Base-by-base conservation (phyloP, 352 stramenopile species). In the Phytopythium sindhum region DNA sequence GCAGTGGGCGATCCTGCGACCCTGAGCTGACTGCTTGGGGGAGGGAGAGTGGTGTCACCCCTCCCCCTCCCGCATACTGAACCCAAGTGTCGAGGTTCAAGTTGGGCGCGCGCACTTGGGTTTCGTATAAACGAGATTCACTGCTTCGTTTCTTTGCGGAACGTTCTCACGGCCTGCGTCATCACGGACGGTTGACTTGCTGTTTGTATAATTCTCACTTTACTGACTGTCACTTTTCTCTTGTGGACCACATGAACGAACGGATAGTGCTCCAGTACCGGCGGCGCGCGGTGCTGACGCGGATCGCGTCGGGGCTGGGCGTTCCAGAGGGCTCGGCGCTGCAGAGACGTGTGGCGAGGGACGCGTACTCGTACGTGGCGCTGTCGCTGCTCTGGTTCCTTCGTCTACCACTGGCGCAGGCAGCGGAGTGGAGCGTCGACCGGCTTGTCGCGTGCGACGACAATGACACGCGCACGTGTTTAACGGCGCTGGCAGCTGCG, bases 301-400 rank as follows among this genome's bases (percentile, higher is more conserved):
- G 73, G 33, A 37, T 88, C 39, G 65, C 72, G 14, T 45, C 26
- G 29, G 78, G 55, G 41, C 73, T 80, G 15, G 57, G 15, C 23
- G 59, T 65, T 26, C 42, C 56, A 14, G 50, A 66, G 29, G 41
- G 52, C 29, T 33, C 63, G 17, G 24, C 41, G 21, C 57, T 75
- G 55, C 74, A 69, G 23, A 59, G 56, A 4, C 37, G 31, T 28
- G 48, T 75, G 44, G 59, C 63, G 31, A 67, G 73, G n/a, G 66
- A 70, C 35, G 61, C 68, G 28, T 74, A 74, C 52, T 60, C 57
- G 39, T 66, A 65, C 53, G 64, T 57, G 37, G 67, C 60, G 45
- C 63, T 81, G 24, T 71, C 74, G 29, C 64, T 89, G 68, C 66
- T 89, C 54, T 89, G 77, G 75, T 72, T 83, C 64, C 74, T 89